Base-by-base conservation (phyloP, 169 alveolate species). In the Theileria parva region DNA sequence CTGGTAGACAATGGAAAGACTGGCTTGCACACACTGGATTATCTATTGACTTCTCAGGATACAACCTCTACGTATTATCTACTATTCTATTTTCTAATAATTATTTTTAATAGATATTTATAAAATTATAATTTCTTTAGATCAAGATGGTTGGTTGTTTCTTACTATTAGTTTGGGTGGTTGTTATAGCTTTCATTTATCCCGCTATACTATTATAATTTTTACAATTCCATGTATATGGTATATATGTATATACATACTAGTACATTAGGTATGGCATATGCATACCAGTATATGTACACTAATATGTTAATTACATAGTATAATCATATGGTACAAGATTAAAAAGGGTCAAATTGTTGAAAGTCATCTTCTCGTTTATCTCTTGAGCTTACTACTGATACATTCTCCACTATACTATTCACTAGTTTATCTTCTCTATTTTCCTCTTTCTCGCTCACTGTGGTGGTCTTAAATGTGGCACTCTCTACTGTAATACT, bases 1-100 rank as follows among this genome's bases (percentile, higher is more conserved):
- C 84, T 44, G 98, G 98, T 27, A 81, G 98, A 55, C 95, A 93
- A 37, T 95, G 98, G 98, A 94, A 95, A 21, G 98, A 95, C 74
- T 90, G 95, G 79, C 80, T 93, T 17, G 86, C 87, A 21, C 86
- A 78, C 69, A 78, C 91, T 28, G 86, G 66, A 15, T 34, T 83
- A 15, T 51, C 80, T 25, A 34, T 83, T 63, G 86, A 83, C 39
- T 83, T 83, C 53, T 67, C 80, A 23, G 68, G 51, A 15, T 76
- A 73, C 59, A 27, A 66, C 28, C 28, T 83, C 15, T 83, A 83
- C 55, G 89, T 83, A 69, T 28, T 6, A 17, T 59, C 37, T 59
- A 59, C 15, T 59, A 59, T 17, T 11, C 11, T 59, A 59, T 59
- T 13, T 21, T 57, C 66, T 57, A 13, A 21, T 21, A 57, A 55